A percentile compares a stretch with the other conserved stretches of the same genome.
These are phyloP conservation scores for Echinochloa phyllopogon DNA, from an alignment of 176 grass and related monocot genomes.

Conservation along the genomic window DNA sequence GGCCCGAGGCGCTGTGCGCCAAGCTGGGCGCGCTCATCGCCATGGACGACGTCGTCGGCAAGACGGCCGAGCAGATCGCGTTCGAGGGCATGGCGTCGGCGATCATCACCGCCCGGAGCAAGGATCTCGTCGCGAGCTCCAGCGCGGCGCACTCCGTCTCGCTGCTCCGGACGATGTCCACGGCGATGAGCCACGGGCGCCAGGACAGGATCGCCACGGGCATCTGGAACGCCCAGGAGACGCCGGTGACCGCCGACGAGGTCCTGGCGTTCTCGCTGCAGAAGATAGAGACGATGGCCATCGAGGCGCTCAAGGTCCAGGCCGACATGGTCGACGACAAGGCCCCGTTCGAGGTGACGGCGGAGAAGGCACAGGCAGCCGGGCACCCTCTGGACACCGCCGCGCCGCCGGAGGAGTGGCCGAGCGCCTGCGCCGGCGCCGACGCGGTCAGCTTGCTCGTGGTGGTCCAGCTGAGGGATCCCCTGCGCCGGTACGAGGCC, in stretches of 20 bases:
- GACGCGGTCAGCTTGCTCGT: slow-evolving; percentile 58
- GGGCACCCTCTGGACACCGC: slow-evolving; percentile 61
- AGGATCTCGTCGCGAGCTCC: slow-evolving; percentile 64
- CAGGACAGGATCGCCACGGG: slow-evolving; percentile 72
- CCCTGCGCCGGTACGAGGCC: slow-evolving; percentile 78
- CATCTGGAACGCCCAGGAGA: slow-evolving; percentile 69
- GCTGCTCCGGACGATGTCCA: slow-evolving; percentile 62
- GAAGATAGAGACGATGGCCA: slow-evolving; percentile 77
- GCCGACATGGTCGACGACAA: slow-evolving; percentile 69
- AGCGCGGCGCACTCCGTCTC: slow-evolving; percentile 66
- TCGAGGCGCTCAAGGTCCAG: slow-evolving; percentile 88
- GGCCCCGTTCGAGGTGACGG: slow-evolving; percentile 71
- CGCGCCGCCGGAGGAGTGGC: slow-evolving; percentile 70
- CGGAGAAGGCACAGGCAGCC: slow-evolving; percentile 5
- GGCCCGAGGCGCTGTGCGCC: slow-evolving; percentile 44
- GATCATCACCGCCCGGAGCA: slow-evolving; percentile 72
- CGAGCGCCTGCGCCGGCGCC: not conserved
- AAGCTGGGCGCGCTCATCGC: slow-evolving; percentile 55
- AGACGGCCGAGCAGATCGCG: slow-evolving; percentile 90
- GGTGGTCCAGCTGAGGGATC: slow-evolving; percentile 78
- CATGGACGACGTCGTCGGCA: slow-evolving; percentile 82
- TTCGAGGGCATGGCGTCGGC: slow-evolving; percentile 91
- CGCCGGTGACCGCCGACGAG: slow-evolving; percentile 63
- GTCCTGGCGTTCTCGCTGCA: slow-evolving; percentile 72
- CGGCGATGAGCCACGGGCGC: slow-evolving; percentile 60